phyloP scores from a whole-genome alignment of 257 asterid species.

The Verbascum thapsus region DNA sequence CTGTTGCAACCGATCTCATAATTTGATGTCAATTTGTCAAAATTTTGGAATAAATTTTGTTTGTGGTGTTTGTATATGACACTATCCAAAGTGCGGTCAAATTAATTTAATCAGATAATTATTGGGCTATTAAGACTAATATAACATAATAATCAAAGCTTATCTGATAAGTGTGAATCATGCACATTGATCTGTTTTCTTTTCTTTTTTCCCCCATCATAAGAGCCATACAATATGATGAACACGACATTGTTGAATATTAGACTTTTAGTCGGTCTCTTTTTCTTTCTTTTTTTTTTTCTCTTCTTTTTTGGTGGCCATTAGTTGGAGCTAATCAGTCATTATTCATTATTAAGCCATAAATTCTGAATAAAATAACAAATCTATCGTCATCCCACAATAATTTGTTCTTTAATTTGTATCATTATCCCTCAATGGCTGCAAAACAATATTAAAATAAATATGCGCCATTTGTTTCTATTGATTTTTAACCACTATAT shows the following conservation, averaged over 20 bases:
- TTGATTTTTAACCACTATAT: neutral
- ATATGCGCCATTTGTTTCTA: neutral
- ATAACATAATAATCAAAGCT: conserved; percentile 18
- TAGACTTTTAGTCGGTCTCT: conserved; percentile 19
- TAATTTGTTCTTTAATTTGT: neutral
- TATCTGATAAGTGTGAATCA: conserved; percentile 17
- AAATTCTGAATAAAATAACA: neutral
- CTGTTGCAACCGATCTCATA: too few species aligned
- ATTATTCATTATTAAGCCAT: conserved; percentile 22
- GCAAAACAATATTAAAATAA: too few species aligned
- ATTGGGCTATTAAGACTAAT: neutral
- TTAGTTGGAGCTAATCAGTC: conserved; percentile 23
- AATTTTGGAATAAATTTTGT: too few species aligned
- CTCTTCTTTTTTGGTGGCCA: conserved; percentile 18
- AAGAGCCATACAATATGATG: neutral
- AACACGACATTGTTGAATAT: conserved; percentile 25
- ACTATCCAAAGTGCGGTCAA: neutral
- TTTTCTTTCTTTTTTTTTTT: conserved; percentile 17
- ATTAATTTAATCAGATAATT: neutral
- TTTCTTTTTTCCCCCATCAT: neutral
- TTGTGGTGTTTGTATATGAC: neutral
- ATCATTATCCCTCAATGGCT: too few species aligned
- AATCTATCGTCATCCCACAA: conserved; percentile 5
- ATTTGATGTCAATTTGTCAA: too few species aligned
- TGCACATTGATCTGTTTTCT: conserved; percentile 12